Evolutionary conservation across 2,329 filamentous ascomycete species (phyloP), one percentile per base, ranked within the genome.

Genomic region (Ascochyta lentis): DNA sequence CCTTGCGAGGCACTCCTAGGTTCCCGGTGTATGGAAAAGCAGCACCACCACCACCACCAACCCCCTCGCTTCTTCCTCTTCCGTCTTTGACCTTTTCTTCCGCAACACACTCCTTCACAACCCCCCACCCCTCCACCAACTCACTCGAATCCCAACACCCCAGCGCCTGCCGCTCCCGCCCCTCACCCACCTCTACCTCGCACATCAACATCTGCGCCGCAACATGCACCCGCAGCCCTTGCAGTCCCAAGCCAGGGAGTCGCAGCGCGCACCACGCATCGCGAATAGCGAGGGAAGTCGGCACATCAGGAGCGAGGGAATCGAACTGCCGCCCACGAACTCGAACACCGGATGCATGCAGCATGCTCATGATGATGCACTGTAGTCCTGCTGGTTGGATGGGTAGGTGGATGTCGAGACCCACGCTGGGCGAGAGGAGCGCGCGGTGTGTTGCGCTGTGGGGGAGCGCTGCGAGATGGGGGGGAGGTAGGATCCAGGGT

Each of bases 391-490:
- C 40, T 4, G 44, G 22, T 4, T 60, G 44, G 27, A 66, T 50
- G 24, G 58, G 46, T 3, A 49, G 56, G 3, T 37, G 55, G 35
- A 72, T 69, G 52, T 72, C 58, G 41, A 71, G 58, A 29, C 64
- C 62, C 3, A 69, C 41, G 37, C 43, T 54, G 0, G 59, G 57
- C 6, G 34, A 60, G 40, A 39, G 44, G 2, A 66, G 48, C 3
- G 56, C 42, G 3, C 54, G 34, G 8, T 44, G 13, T 10, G 38
- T 49, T 16, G 49, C 9, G 5, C 13, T 13, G 22, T 13, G 29
- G 1, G 50, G 53, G 1, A 56, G 59, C 24, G 16, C 34, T 15
- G 34, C 24, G 15, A 38, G 44, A 3, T 46, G 15, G 23, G 61
- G 59, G 4, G 29, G n/a, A 3, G 65, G 64, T 0, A 70, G 44